Evolutionary conservation across 768 basidiomycete species (phyloP), one percentile per base, ranked within the genome.

Genomic region (Astraeus odoratus): DNA sequence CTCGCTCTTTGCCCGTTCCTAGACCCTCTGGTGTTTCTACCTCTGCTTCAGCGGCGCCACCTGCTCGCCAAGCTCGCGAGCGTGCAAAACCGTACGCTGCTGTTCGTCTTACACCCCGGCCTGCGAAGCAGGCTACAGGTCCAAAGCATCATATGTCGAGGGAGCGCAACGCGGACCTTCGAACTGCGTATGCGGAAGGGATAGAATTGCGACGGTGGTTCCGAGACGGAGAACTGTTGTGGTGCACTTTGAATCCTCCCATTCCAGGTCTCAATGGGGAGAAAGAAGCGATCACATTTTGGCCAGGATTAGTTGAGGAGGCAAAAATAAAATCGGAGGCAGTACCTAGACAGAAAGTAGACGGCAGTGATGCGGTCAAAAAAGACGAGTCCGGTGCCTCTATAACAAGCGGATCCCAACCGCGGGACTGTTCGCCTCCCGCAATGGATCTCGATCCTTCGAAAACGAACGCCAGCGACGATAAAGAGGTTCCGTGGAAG

Each of bases 241-340:
- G 86, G 83, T 83, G 79, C 44, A 70, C 72, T 8, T 64, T 89
- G 25, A 60, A 68, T 30, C 58, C 67, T 8, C 69, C 80, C 0
- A 80, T 87, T 30, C 51, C 58, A 3, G 71, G 71, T 1, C 57
- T 66, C 1, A 56, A 60, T 3, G 60, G 59, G 1, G 59, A 65
- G 15, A 67, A 66, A 15, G 68, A 73, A 39, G 54, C 53, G n/a
- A 83, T 91, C 50, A 56, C 63, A 20, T 82, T 77, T 54, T 91
- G 88, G 88, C 87, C 87, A 1, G 85, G 75, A 1, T 54, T 88
- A 18, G 73, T 90, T 7, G 73, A 81, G 15, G 76, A 82, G 46
- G 59, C 72, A 13, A 72, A 67, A 44, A 58, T 83, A 42, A 77
- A 73, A 55, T 66, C 71, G 2, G 62, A 68, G 33, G 58, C 75